These are phyloP conservation scores for Diversispora epigaea DNA, from an alignment of 192 early-diverging fungal species.

Conservation along the genomic window DNA sequence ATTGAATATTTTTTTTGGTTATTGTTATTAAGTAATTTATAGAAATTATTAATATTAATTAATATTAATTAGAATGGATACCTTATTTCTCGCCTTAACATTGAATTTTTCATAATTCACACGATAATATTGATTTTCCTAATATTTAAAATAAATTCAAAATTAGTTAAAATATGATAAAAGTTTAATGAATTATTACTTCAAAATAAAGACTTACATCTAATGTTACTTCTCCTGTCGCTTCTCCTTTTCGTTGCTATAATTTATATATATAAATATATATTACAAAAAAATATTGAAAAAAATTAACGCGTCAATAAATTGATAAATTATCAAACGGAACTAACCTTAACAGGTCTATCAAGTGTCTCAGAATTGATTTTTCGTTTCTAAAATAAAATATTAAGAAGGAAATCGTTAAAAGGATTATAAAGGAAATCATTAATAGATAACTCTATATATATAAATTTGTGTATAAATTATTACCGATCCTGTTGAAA, in stretches of 20 bases:
- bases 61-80: neutral
- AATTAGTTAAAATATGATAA: too few relatives aligned
- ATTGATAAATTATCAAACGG: neutral
- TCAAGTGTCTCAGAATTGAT: conserved; percentile 1
- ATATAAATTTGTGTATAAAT: neutral
- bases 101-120: conserved; percentile 30
- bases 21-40: neutral
- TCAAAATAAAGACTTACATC: conserved; percentile 12
- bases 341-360: conserved; percentile 4
- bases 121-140: conserved; percentile 27
- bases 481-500: neutral
- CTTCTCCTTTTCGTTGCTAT: conserved; percentile 11
- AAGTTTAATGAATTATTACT: neutral
- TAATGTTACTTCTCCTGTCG: neutral
- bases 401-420: neutral
- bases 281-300: neutral
- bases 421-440: too few relatives aligned
- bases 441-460: neutral
- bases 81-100: conserved; percentile 13
- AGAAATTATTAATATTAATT: neutral
- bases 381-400: conserved; percentile 25
- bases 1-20: neutral
- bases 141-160: neutral
- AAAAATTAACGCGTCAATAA: neutral
- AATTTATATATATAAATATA: neutral